Conservation (phyloP, 345 rosid species). For the Euphorbia lathyris region DNA sequence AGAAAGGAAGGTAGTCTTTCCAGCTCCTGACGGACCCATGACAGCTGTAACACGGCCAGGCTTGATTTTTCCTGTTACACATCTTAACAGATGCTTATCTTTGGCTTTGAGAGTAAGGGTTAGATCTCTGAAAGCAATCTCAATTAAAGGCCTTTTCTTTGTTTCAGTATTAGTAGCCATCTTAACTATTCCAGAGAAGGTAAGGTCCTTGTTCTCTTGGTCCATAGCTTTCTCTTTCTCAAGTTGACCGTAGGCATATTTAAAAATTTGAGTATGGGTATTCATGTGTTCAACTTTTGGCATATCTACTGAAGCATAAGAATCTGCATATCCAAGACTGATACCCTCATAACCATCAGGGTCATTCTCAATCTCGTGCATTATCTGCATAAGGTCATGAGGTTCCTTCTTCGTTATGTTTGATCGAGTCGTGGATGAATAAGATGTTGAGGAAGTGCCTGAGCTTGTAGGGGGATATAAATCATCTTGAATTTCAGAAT, state of each 20-base stretch:
- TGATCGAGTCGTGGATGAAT: constrained; percentile 23
- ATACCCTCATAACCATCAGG: constrained; percentile 30
- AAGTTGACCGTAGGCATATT: constrained; percentile 69
- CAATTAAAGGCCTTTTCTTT: constrained; percentile 68
- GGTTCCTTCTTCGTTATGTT: constrained; percentile 38
- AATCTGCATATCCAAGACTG: constrained; percentile 25
- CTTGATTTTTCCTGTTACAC: constrained; percentile 74
- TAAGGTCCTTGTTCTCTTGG: constrained; percentile 47
- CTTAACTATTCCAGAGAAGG: constrained; percentile 69
- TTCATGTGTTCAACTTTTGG: constrained; percentile 40
- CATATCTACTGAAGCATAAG: constrained; percentile 31
- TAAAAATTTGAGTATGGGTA: constrained; percentile 71
- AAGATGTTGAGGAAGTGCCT: constrained; percentile 28
- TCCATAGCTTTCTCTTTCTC: constrained; percentile 82
- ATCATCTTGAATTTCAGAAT: constrained; percentile 38
- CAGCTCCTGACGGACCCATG: constrained; percentile 99
- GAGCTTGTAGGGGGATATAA: constrained; percentile 31
- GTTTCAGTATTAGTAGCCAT: constrained; percentile 57
- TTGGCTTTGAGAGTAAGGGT: constrained; percentile 75
- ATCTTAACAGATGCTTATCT: constrained; percentile 64
- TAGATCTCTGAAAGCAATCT: constrained; percentile 68
- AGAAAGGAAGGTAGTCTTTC: constrained; percentile 87
- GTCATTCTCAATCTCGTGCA: constrained; percentile 48
- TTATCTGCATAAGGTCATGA: constrained; percentile 22
- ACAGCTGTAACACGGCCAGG: constrained; percentile 88